A percentile compares a stretch with the other conserved stretches of the same genome.
Evolutionary conservation across 2,329 filamentous ascomycete genomes (phyloP).

Genomic region (Colletotrichum sp.): DNA sequence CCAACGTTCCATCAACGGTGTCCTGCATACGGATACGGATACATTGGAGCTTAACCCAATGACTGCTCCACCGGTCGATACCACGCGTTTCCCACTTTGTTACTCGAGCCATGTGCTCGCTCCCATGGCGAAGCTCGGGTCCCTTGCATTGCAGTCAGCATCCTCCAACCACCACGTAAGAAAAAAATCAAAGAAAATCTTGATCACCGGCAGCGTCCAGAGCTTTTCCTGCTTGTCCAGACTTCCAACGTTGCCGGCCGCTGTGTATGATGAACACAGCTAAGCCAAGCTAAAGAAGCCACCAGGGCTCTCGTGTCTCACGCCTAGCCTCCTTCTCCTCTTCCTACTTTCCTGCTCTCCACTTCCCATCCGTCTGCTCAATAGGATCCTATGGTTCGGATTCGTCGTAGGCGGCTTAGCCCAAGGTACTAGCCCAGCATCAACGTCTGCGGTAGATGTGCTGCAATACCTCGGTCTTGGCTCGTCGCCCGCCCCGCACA

Average conservation of each 20-base stretch:
- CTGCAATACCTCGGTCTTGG: not conserved
- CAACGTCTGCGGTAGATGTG: not conserved
- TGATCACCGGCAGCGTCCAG: not conserved
- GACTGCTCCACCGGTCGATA: not conserved
- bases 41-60: not conserved
- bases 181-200: not conserved
- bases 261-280: not conserved
- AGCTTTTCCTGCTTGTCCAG: not conserved
- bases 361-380: not conserved
- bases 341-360: not conserved
- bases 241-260: not conserved
- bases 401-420: not conserved
- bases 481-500: not conserved
- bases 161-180: not conserved
- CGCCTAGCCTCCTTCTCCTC: not conserved
- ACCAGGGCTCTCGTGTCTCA: not conserved
- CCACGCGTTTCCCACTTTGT: not conserved
- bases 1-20: not conserved
- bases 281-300: not conserved
- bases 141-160: not conserved
- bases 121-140: not conserved
- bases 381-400: not conserved
- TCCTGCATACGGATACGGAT: not conserved
- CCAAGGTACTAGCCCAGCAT: not conserved
- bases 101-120: not conserved